Evolutionary conservation across 139 green algal species (phyloP), one percentile per base, ranked within the genome.

Genomic region (Ulvella scutata): DNA sequence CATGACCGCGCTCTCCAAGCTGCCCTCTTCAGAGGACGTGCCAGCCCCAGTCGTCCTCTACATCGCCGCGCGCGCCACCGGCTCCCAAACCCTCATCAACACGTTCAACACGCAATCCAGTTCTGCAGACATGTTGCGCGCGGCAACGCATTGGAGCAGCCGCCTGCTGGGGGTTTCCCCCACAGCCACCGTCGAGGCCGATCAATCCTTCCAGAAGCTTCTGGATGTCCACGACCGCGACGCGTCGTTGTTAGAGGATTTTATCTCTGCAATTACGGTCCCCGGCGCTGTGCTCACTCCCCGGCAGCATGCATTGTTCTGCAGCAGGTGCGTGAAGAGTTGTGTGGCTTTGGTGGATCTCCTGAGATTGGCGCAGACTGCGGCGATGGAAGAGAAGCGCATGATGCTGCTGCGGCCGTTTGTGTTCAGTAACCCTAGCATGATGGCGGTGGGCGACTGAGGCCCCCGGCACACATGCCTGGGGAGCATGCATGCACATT

Each of bases 341-440:
- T 67, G 51, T 23, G 51, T 67, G 51, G n/a, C 51, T 10, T 26
- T 67, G 9, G 51, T 67, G 9, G 51, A 67, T 26, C 51, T 67
- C n/a, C 51, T 67, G 51, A n/a, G 51, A n/a, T 26, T 67, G 9
- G 51, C 51, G 51, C 51, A 67, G 51, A 67, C 51, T 6, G 51
- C 51, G 51, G 51, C 51, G 51, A 67, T 67, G 51, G 51, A 67
- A 26, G 51, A 67, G 51, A 67, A 67, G 51, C 51, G 51, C 51
- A 67, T 67, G 51, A 67, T 67, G 51, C 51, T 67, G 51, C 51
- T 67, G 51, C 51, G 51, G 51, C 51, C 51, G 9, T 67, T 67
- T 1, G 51, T 67, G n/a, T 67, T 67, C 17, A 67, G n/a, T 6
- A 67, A 26, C 20, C 33, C 51, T n/a, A 36, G n/a, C 13, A 23